Percentiles rank a stretch among this genome's conserved stretches.
These are phyloP conservation scores for Calonectria hongkongensis DNA, from an alignment of 2,329 filamentous ascomycete genomes.

Conservation along the genomic window DNA sequence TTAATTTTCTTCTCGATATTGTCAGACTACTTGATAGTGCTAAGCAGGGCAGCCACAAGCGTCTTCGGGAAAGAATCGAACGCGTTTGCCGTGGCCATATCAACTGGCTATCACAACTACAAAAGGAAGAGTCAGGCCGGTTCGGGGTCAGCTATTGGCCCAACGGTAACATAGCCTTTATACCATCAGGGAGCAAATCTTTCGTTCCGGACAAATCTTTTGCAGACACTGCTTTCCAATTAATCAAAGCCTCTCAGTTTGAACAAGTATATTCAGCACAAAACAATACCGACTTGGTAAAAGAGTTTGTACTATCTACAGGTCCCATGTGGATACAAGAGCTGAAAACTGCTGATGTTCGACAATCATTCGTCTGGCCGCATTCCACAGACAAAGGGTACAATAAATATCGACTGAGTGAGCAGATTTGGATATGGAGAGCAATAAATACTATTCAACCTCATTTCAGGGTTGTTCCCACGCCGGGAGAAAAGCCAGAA, in stretches of 20 bases:
- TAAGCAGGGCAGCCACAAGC: neutral
- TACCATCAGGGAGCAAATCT: neutral
- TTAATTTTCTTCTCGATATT: neutral
- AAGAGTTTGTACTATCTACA: neutral
- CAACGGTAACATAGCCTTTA: neutral
- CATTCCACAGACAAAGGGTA: neutral
- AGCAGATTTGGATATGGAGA: constrained; percentile 8
- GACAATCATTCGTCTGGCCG: neutral
- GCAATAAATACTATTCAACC: neutral
- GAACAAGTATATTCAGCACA: neutral
- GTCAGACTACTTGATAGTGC: neutral
- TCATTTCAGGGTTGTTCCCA: too few species aligned
- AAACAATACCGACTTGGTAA: neutral
- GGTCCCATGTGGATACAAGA: too few species aligned
- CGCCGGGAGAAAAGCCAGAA: too few species aligned
- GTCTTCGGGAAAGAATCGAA: neutral
- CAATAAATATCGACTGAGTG: neutral
- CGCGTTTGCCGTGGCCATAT: neutral
- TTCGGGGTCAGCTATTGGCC: neutral
- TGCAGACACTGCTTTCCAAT: neutral
- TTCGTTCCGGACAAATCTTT: neutral
- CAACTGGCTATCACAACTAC: neutral
- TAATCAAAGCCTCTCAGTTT: constrained; percentile 5
- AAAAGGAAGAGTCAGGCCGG: neutral
- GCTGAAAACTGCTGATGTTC: neutral